Evolutionary conservation across 352 stramenopile species (phyloP).

Genomic region (Pseudoperonospora humuli): DNA sequence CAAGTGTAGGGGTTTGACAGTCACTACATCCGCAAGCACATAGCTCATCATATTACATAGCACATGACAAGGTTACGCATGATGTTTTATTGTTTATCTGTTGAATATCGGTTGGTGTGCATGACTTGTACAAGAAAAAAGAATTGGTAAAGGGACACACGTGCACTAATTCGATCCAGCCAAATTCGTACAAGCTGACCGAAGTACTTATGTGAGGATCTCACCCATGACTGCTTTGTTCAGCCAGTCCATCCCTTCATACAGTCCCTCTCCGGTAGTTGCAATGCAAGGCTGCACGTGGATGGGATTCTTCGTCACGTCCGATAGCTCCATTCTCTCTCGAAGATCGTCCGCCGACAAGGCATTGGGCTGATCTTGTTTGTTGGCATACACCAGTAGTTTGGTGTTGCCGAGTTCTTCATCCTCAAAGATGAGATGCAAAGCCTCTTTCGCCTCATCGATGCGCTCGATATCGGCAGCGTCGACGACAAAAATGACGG

Average conservation of each 20-base stretch:
- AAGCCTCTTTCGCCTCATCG: conserved; percentile 31
- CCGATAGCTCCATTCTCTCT: conserved; percentile 25
- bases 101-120: too few relatives aligned
- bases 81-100: too few relatives aligned
- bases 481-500: conserved; percentile 83
- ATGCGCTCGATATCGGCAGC: conserved; percentile 43
- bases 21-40: too few relatives aligned
- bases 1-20: too few relatives aligned
- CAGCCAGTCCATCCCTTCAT: conserved; percentile 48
- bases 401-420: conserved; percentile 36
- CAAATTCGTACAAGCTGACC: too few relatives aligned
- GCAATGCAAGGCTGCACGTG: conserved; percentile 28
- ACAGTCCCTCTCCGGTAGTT: conserved; percentile 29
- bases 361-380: conserved; percentile 33
- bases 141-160: too few relatives aligned
- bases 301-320: conserved; percentile 30
- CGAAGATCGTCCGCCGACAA: conserved; percentile 26
- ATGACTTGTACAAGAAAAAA: too few relatives aligned
- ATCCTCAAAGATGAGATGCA: conserved; percentile 34
- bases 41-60: too few relatives aligned
- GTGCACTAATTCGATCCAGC: too few relatives aligned
- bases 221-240: conserved; percentile 24
- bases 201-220: too few relatives aligned
- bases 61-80: too few relatives aligned
- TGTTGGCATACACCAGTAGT: conserved; percentile 46